Base-by-base conservation (phyloP, 2,329 filamentous ascomycete genomes). In the Boeremia exigua region DNA sequence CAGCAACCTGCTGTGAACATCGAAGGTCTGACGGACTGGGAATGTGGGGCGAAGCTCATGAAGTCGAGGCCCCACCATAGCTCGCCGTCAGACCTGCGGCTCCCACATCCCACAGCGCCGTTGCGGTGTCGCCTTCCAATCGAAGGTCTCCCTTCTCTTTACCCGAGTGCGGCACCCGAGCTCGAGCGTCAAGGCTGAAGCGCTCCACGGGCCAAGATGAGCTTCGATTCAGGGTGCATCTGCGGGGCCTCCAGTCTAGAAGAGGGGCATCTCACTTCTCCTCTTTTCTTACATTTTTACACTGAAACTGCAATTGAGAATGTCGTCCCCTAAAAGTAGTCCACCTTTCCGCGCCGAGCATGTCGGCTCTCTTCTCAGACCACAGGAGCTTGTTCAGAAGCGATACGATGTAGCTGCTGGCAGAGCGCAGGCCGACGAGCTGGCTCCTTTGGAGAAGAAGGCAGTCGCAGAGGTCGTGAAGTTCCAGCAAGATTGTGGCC, bases 341-440 rank as follows among this genome's bases (percentile, higher is more conserved):
- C 84, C 85, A 37, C 88, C 86, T 45, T 91, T 89, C 76, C 83
- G 89, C 69, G 87, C 88, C 56, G 88, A 91, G 76, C 88, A 91
- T 62, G 82, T 90, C 58, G 88, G 88, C 45, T 90, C 88, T 12
- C 80, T 91, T 29, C 83, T 91, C 54, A 86, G 88, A 29, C 88
- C 88, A 1, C 74, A 84, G 48, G 76, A 82, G 47, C 82, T 91
- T 25, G 79, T 89, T 12, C 79, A 84, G 42, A 83, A 84, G 43
- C 81, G 88, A 74, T 78, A 81, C 61, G 72, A 82, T 70, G 74
- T 81, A 56, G 70, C 71, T 17, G 71, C 69, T 11, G 80, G 87
- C 60, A 82, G 85, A 50, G 84, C 84, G 9, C 44, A 62, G 46
- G 51, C 61, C 17, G 60, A 67, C 7, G 69, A 74, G 29, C 81